Base-by-base conservation (phyloP, 768 basidiomycete species). In the Piloderma croceum region DNA sequence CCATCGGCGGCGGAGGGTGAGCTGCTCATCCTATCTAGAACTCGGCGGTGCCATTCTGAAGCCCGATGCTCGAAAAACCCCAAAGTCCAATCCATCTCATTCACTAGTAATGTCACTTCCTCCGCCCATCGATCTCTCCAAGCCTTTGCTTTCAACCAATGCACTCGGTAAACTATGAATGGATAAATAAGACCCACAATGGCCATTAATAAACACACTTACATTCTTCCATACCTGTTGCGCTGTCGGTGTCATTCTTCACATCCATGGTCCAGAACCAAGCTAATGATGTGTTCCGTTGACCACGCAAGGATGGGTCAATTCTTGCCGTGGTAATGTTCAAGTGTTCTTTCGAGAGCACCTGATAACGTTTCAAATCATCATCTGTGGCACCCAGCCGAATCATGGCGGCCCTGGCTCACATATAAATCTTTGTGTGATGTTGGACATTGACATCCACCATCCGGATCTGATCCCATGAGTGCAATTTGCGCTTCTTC, bases 81-180 rank as follows among this genome's bases (percentile, higher is more conserved):
- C 11, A 45, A 11, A 1, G 47, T 43, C 54, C 53, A 56, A 6
- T 34, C 7, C 48, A 56, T 52, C 37, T 54, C 50, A 39, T 50
- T 35, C 34, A 23, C 27, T 5, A 52, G 22, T n/a, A 49, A 25
- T 5, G 20, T 42, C 10, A 49, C 3, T 27, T 56, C 54, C 23
- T 56, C 50, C 2, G 22, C 20, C 54, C 54, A 56, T 31, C 44
- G n/a, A 17, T 48, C 15, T 13, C 31, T 35, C 24, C 34, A 38
- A 18, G 53, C 53, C 35, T 44, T 49, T 5, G 53, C 45, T 21
- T 36, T 15, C 12, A 52, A 15, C 27, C 27, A 29, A 15, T 29
- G 27, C 9, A 29, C 27, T 15, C 15, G 10, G 15, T 29, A 29
- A 9, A 29, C 27, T 29, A 9, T 9, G 27, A 9, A 15, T 9